Evolutionary conservation across 2,329 filamentous ascomycete genomes (phyloP).

Genomic region (Chaetomium olivaceum): DNA sequence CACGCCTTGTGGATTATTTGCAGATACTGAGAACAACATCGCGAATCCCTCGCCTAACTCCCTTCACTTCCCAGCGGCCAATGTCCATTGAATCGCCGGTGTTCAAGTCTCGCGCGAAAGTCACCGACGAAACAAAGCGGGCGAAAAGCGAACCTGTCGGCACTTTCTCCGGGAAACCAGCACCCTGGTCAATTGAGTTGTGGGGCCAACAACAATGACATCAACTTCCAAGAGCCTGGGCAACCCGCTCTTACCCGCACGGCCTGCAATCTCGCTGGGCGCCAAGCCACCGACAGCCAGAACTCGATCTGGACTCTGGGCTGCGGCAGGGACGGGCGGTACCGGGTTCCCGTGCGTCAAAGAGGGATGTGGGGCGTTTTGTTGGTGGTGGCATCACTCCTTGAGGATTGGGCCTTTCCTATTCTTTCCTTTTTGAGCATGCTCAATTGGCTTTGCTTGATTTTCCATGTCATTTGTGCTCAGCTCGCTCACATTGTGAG

Average conservation of each 20-base stretch:
- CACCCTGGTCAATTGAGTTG: not conserved
- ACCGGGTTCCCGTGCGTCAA: not conserved
- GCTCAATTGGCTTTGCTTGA: slow-evolving; percentile 1
- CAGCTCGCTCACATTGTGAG: not conserved
- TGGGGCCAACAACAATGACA: slow-evolving; percentile 7
- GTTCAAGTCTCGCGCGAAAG: not conserved
- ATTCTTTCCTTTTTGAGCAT: not conserved
- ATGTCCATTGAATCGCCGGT: not conserved
- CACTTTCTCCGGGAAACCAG: not conserved
- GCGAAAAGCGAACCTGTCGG: not conserved
- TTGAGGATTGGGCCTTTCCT: not conserved
- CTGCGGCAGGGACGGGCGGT: not conserved
- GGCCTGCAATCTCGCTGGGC: not conserved
- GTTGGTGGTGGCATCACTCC: not conserved
- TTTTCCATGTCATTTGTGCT: slow-evolving; percentile 7
- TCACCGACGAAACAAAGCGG: not conserved
- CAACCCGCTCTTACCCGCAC: no score
- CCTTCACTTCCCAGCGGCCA: no score
- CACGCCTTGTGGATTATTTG: slow-evolving; percentile 93
- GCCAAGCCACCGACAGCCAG: not conserved
- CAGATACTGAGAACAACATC: slow-evolving; percentile 65
- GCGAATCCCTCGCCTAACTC: not conserved
- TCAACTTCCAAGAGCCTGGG: slow-evolving; percentile 2
- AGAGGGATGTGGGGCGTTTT: not conserved
- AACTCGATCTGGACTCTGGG: not conserved